A percentile compares a stretch with the other conserved stretches of the same genome.
phyloP scores from a whole-genome alignment of 106 monocot species.

The Allium cepa region DNA sequence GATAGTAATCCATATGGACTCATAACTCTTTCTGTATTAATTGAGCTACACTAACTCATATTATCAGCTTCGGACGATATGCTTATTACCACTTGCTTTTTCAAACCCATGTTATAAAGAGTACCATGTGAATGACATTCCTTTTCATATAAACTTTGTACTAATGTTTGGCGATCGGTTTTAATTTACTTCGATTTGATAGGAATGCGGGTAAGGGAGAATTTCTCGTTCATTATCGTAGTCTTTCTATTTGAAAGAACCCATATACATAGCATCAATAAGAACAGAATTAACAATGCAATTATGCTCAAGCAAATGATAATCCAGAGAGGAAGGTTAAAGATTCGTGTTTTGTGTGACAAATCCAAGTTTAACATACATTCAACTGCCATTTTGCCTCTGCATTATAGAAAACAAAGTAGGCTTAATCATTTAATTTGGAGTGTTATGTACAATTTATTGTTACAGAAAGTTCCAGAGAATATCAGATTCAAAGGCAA shows the following conservation, averaged over 20 bases:
- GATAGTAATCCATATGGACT: slow-evolving; percentile 38
- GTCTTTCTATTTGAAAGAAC: slow-evolving; percentile 41
- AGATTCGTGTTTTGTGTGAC: slow-evolving; percentile 32
- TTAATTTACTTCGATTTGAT: slow-evolving; percentile 68
- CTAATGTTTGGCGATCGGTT: slow-evolving; percentile 25
- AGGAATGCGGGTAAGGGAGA: slow-evolving; percentile 45
- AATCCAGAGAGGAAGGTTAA: slow-evolving; percentile 60
- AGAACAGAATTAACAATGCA: slow-evolving; percentile 38
- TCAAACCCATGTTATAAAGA: slow-evolving; percentile 9
- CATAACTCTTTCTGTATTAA: slow-evolving; percentile 19
- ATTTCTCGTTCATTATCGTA: slow-evolving; percentile 17
- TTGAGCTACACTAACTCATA: slow-evolving; percentile 56
- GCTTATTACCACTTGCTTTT: slow-evolving; percentile 21
- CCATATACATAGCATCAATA: slow-evolving; percentile 47
- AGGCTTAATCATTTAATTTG: background rate
- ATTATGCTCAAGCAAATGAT: slow-evolving; percentile 54
- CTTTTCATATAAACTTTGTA: slow-evolving; percentile 32
- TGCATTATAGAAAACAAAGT: slow-evolving; percentile 2
- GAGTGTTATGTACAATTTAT: background rate
- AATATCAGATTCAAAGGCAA: too few species aligned
- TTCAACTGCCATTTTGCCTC: slow-evolving; percentile 35
- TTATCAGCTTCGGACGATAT: too few species aligned
- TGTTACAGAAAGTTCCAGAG: background rate
- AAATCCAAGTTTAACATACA: slow-evolving; percentile 35
- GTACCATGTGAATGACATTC: slow-evolving; percentile 14